Base-by-base conservation (phyloP, 2,329 filamentous ascomycete genomes). In the Lasiodiplodia gonubiensis region DNA sequence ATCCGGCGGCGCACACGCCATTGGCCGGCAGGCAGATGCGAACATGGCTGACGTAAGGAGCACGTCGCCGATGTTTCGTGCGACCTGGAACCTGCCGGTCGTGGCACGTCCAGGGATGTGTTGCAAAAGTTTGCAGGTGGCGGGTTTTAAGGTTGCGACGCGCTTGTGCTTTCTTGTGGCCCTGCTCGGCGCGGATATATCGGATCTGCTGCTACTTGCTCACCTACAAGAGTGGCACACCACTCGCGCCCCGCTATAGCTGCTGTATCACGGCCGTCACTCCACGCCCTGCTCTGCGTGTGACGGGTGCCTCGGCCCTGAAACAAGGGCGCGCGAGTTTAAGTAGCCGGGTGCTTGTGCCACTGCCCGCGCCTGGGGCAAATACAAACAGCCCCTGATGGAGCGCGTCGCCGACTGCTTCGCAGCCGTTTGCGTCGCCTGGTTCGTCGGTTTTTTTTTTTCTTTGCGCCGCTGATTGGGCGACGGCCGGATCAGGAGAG, bases 331-430 rank as follows among this genome's bases (percentile, higher is more conserved):
- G 54, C 37, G 23, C 39, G 55, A 60, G 55, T 16, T 27, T 39
- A 46, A 39, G 53, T 33, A 57, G 35, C 30, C 35, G 30, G 52
- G 11, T 21, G 52, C 52, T n/a, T 30, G 55, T 59, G 55, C 33
- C 55, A 46, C 55, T 25, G 37, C 21, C 7, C 52, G 35, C 23
- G 27, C 46, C 11, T 14, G n/a, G 42, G 42, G 18, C n/a, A 46
- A n/a, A 46, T 60, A 66, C 64, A 49, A 42, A 48, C 65, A 67
- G 65, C 65, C 65, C 65, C 65, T 67, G 65, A 61, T 49, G 39
- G 51, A 35, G 53, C 53, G 30, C 21, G 21, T 30, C 33, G 51
- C 37, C 37, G 55, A 27, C 55, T 11, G 33, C 64, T 39, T 23
- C 27, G 23, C 30, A 3, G 48, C 48, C 35, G 61, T 64, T 64